phyloP scores from a whole-genome alignment of 2,329 filamentous ascomycete genomes.

The Cercospora berteroae region DNA sequence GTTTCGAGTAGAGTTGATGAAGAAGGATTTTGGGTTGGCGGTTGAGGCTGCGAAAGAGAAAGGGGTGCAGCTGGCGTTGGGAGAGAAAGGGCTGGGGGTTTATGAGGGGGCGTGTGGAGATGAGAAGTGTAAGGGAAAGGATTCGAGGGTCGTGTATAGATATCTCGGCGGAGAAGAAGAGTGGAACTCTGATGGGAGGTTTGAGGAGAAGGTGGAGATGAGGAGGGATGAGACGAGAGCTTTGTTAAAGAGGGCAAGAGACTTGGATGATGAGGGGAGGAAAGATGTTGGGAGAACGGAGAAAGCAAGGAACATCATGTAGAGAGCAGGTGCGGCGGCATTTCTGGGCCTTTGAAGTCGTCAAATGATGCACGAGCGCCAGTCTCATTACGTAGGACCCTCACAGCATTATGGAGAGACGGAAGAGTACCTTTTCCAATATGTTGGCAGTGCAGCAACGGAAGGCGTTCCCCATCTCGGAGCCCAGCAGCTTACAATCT shows the following conservation, averaged over 20 bases:
- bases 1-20: constrained; percentile 60
- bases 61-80: constrained; percentile 52
- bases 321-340: background rate
- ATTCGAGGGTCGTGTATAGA: constrained; percentile 59
- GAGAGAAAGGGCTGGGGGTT: constrained; percentile 50
- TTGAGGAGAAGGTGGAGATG: constrained; percentile 31
- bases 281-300: constrained; percentile 6
- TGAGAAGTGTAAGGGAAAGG: constrained; percentile 52
- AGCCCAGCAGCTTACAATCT: background rate
- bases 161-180: constrained; percentile 55
- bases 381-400: background rate
- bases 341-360: background rate
- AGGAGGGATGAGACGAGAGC: constrained; percentile 32
- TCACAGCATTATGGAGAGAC: background rate
- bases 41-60: constrained; percentile 55
- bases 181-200: constrained; percentile 41
- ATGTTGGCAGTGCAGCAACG: background rate
- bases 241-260: constrained; percentile 27
- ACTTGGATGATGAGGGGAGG: constrained; percentile 15
- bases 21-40: constrained; percentile 58
- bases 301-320: constrained; percentile 12
- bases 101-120: constrained; percentile 55
- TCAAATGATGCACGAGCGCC: background rate
- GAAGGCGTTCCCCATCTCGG: background rate
- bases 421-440: background rate